phyloP scores from a whole-genome alignment of 768 basidiomycete genomes.

The Leccinum rimulosum region DNA sequence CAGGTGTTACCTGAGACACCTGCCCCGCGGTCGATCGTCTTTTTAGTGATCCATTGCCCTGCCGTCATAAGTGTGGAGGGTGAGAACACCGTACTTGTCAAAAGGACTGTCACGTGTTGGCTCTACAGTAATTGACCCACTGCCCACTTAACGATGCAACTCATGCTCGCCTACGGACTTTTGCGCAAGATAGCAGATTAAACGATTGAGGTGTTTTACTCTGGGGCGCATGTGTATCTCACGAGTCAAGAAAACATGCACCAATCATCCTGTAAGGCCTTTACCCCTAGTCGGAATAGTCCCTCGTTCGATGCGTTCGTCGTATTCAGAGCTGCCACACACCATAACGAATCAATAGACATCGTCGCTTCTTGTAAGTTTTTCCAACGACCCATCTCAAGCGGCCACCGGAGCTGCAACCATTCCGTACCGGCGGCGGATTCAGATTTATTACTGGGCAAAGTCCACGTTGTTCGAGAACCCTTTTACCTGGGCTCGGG shows the following conservation, averaged over 20 bases:
- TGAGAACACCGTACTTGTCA: background rate
- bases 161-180: constrained; percentile 54
- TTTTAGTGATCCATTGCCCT: background rate
- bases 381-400: background rate
- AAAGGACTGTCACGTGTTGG: background rate
- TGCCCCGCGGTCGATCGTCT: constrained; percentile 74
- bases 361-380: constrained; percentile 43
- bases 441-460: constrained; percentile 67
- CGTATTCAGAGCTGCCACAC: constrained; percentile 48
- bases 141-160: constrained; percentile 44
- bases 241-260: constrained; percentile 58
- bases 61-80: background rate
- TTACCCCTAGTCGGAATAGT: background rate
- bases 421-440: constrained; percentile 54
- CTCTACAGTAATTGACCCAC: background rate
- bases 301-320: background rate
- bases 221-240: constrained; percentile 55
- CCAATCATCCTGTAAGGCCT: constrained; percentile 51
- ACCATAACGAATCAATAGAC: constrained; percentile 72
- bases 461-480: constrained; percentile 68
- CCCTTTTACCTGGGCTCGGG: constrained; percentile 44
- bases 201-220: constrained; percentile 58
- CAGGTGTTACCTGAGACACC: constrained; percentile 52
- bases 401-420: constrained; percentile 40
- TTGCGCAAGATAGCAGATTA: constrained; percentile 62